phyloP scores from a whole-genome alignment of 2,329 filamentous ascomycete genomes.

The Metarhizium robertsii region DNA sequence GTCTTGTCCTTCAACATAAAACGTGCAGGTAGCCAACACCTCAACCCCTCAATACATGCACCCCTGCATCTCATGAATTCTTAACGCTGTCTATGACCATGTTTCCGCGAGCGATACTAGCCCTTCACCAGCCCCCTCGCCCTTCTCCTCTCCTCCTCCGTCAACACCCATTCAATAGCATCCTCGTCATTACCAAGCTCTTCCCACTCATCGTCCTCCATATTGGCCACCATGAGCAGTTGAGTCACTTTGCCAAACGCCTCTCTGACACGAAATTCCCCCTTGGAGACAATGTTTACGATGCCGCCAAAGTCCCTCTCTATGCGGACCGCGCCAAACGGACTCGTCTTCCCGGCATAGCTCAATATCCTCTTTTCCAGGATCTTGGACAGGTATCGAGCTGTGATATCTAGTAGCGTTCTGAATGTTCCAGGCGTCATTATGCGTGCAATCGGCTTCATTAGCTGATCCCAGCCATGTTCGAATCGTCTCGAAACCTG shows the following conservation, averaged over 20 bases:
- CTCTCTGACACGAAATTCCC: conserved; percentile 70
- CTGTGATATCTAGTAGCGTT: conserved; percentile 63
- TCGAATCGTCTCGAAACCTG: conserved; percentile 73
- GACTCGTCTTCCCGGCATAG: conserved; percentile 69
- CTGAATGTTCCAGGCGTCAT: conserved; percentile 71
- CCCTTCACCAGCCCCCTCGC: conserved; percentile 56
- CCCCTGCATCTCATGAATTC: too few relatives aligned
- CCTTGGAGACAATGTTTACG: conserved; percentile 55
- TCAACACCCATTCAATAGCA: conserved; percentile 63
- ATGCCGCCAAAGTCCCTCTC: conserved; percentile 78
- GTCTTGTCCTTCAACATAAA: too few relatives aligned
- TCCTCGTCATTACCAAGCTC: conserved; percentile 50
- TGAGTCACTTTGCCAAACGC: conserved; percentile 68
- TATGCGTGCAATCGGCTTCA: conserved; percentile 74
- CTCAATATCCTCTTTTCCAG: conserved; percentile 84
- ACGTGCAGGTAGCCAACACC: too few relatives aligned
- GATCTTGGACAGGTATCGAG: conserved; percentile 64
- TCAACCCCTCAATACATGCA: too few relatives aligned
- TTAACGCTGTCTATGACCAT: neutral
- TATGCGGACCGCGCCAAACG: conserved; percentile 70
- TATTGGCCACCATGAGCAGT: conserved; percentile 78
- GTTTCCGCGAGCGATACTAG: neutral
- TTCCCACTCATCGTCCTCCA: conserved; percentile 95
- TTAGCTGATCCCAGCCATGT: conserved; percentile 74
- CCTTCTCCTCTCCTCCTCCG: conserved; percentile 61